Conservation (phyloP, 306 rosid species). For the Lathyrus aphaca region DNA sequence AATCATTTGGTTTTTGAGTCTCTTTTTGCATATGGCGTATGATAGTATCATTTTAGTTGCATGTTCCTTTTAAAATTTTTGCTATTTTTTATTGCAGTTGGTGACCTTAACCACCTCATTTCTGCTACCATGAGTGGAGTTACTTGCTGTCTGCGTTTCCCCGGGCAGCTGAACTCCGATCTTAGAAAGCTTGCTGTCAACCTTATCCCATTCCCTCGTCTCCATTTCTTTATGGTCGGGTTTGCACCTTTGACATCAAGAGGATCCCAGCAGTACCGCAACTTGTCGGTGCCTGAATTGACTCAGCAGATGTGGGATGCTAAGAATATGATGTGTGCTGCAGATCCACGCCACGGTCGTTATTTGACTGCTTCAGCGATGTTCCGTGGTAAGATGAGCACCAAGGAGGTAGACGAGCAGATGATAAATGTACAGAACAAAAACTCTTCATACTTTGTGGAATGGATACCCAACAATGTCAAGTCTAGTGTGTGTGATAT, state of each 20-base stretch:
- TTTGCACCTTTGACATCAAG: constrained; percentile 88
- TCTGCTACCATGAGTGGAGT: constrained; percentile 92
- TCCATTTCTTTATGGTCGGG: constrained; percentile 91
- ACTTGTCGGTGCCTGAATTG: constrained; percentile 58
- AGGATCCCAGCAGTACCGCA: constrained; percentile 87
- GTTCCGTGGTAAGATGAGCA: constrained; percentile 95
- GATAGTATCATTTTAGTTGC: constrained; percentile 11
- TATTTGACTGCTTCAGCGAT: constrained; percentile 83
- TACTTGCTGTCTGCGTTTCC: constrained; percentile 85
- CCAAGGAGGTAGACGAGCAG: constrained; percentile 89
- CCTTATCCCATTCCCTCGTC: constrained; percentile 88
- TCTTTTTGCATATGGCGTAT: constrained; percentile 11
- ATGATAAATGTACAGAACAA: constrained; percentile 86
- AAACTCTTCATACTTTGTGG: constrained; percentile 85
- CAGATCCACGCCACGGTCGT: constrained; percentile 90
- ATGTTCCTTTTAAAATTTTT: background rate
- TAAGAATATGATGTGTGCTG: constrained; percentile 80
- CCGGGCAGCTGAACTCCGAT: constrained; percentile 81
- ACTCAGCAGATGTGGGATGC: constrained; percentile 68
- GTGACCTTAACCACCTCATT: constrained; percentile 87
- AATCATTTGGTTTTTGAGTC: constrained; percentile 25
- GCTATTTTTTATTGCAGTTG: constrained; percentile 49
- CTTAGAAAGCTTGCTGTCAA: constrained; percentile 76
- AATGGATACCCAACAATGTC: constrained; percentile 87
- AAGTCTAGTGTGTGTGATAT: constrained; percentile 90